Base-by-base conservation (phyloP, 257 asterid genomes). In the Avicennia marina region DNA sequence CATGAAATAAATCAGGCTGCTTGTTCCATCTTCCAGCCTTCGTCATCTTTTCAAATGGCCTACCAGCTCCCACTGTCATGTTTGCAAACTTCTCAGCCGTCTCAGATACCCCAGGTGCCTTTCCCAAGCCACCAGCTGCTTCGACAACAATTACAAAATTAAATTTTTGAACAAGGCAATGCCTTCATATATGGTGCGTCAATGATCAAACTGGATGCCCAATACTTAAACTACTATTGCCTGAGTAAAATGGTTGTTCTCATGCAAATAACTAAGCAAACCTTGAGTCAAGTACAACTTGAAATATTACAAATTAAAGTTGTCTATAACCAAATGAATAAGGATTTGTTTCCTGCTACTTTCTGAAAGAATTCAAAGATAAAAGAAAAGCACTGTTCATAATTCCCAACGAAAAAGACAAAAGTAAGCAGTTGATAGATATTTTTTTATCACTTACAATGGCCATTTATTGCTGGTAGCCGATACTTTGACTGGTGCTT, bases 401-500 rank as follows among this genome's bases (percentile, higher is more conserved):
- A 21, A 11, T 44, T 55, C 6, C 42, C 6, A 21, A 39, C 20
- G 25, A 22, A 48, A 15, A 31, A 22, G 0, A 32, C 6, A 19
- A 29, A 45, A 34, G n/a, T n/a, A 34, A 34, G 7, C 38, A 29
- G 53, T 19, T 13, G 26, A 7, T 47, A 48, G 29, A 49, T 16
- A 22, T n/a, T n/a, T n/a, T n/a, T 18, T 32, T 38, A 32, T 2
- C 13, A 41, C 85, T 86, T 78, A 83, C 94, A 54, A 21, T 74
- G 75, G 38, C 67, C 74, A 65, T 82, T 81, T 75, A 75, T 72
- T 60, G 73, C 87, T 47, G 91, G 95, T 62, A 95, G 90, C 19
- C 83, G 83, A 56, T 84, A 90, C 75, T 67, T 81, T 15, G 85
- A 80, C 63, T 69, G 98, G 41, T 72, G 94, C 76, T 75, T 75